Base-by-base conservation (phyloP, 1,139 yeast species). In the Taphrina communis region DNA sequence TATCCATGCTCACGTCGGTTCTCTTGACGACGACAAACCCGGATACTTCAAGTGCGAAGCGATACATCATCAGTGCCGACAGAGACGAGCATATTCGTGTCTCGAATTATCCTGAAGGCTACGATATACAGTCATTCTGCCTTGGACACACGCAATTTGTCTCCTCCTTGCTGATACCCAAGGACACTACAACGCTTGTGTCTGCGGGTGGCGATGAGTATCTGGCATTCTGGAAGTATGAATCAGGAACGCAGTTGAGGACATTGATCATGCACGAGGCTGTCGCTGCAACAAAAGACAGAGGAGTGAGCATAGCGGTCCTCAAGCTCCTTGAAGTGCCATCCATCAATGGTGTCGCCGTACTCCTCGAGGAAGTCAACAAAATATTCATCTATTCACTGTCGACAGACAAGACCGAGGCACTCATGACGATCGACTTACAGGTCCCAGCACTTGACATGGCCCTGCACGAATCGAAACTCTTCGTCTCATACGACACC, bases 81-180 rank as follows among this genome's bases (percentile, higher is more conserved):
- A 85, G 99, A 79, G 99, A 95, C 78, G 99, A 95, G 78, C 99
- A 95, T 77, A 89, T 95, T 72, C 84, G 96, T 75, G 84, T 95
- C n/a, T 86, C 97, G 3, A 84, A 86, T 73, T 92, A 84, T 74
- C 98, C 98, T 0, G 83, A 88, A 72, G 82, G 94, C 3, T 90
- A 81, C 75, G 86, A 92, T 31, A 87, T 94, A 60, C 89, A 90
- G 73, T 85, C 87, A 74, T 92, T 91, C 87, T 81, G 93, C 70
- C 91, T 91, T 77, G 98, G 97, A 2, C 98, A 94, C 77, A 82
- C 82, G 58, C 90, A 92, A 77, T 95, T 63, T 31, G 72, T 87
- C 96, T 3, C 80, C 84, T 6, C 77, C 91, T 72, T 79, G 78
- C 86, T 41, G 88, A 89, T 44, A 74, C 77, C 14, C 84, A 85